These are phyloP conservation scores for Tuctoria greenei DNA, from an alignment of 176 grass and related monocot genomes.

Conservation along the genomic window DNA sequence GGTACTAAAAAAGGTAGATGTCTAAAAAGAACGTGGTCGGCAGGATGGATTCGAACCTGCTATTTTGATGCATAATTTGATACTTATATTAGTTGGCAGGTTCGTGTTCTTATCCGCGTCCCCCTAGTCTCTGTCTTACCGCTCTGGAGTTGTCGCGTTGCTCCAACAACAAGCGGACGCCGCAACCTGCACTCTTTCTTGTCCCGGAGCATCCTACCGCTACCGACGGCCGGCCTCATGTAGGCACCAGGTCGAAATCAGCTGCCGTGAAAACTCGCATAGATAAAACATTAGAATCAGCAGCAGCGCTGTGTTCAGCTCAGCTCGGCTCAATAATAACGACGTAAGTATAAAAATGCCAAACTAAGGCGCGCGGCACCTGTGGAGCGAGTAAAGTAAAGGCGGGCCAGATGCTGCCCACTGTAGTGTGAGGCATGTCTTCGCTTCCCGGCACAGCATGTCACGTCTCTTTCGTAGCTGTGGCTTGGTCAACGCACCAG, in stretches of 20 bases:
- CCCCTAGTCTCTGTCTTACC: background rate
- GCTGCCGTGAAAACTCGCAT: background rate
- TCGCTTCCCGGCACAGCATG: background rate
- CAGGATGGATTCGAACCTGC: slow-evolving; percentile 92
- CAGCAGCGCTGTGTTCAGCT: background rate
- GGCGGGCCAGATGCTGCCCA: background rate
- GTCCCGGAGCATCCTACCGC: background rate
- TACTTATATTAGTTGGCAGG: too few relatives aligned
- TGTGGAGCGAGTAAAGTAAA: background rate
- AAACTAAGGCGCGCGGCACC: background rate
- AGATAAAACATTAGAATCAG: background rate
- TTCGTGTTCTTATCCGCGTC: background rate
- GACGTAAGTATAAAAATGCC: background rate
- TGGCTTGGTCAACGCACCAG: background rate
- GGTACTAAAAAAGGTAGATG: background rate
- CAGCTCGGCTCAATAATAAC: background rate
- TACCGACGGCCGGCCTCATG: background rate
- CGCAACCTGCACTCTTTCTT: too few relatives aligned
- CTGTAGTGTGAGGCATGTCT: background rate
- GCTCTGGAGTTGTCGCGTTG: background rate
- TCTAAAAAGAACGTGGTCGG: slow-evolving; percentile 46
- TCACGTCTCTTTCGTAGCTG: background rate
- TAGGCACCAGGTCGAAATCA: slow-evolving; percentile 15
- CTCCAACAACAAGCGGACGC: background rate
- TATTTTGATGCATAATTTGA: slow-evolving; percentile 43